Percentiles rank a stretch among this genome's conserved stretches.
phyloP scores from a whole-genome alignment of 305 asterid genomes.

The Vinca major region DNA sequence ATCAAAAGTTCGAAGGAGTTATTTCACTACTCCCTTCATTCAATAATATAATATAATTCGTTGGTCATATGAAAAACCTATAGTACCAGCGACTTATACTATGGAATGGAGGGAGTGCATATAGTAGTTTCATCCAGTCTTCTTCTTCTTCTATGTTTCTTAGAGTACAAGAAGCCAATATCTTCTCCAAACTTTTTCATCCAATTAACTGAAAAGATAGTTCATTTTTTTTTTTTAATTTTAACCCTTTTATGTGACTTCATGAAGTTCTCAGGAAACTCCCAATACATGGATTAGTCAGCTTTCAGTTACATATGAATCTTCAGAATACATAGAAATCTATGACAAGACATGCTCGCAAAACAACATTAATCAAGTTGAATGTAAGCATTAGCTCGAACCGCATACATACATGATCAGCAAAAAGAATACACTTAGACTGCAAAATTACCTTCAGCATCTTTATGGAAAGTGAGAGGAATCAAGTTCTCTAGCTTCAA shows the following conservation, averaged over 20 bases:
- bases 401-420: not conserved
- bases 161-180: not conserved
- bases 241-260: not conserved
- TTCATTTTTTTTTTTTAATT: not conserved
- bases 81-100: too few relatives aligned
- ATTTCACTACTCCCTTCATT: not conserved
- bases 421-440: not conserved
- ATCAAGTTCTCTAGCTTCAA: constrained; percentile 69
- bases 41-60: too few relatives aligned
- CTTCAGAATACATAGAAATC: too few relatives aligned
- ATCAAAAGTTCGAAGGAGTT: not conserved
- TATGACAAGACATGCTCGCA: not conserved
- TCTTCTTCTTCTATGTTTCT: not conserved
- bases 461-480: constrained; percentile 83
- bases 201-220: not conserved
- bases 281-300: not conserved
- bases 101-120: not conserved
- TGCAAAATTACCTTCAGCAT: constrained; percentile 57
- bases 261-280: not conserved
- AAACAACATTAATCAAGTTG: not conserved
- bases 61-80: too few relatives aligned
- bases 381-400: not conserved
- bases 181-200: not conserved
- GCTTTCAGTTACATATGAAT: not conserved
- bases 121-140: not conserved